These are phyloP conservation scores for Neurospora pannonica DNA, from an alignment of 495 filamentous ascomycete species.

Conservation along the genomic window DNA sequence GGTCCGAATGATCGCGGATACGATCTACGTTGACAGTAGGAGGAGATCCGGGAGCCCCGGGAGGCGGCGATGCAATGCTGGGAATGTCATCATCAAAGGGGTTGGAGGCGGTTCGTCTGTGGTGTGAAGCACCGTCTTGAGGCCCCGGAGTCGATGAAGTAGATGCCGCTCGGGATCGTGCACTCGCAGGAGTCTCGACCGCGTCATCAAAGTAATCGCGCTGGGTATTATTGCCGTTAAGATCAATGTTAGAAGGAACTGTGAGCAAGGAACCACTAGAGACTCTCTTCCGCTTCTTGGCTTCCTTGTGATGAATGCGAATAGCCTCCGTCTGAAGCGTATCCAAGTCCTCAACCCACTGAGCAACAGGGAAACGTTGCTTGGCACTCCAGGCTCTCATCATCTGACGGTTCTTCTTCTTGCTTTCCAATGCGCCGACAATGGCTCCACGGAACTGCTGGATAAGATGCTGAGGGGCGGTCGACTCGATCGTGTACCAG, in stretches of 20 bases:
- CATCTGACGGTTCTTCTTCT: constrained; percentile 46
- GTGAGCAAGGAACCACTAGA: constrained; percentile 8
- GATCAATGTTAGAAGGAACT: constrained; percentile 11
- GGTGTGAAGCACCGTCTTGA: constrained; percentile 3
- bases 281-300: constrained; percentile 3
- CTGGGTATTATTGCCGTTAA: neutral
- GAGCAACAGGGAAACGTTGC: constrained; percentile 64
- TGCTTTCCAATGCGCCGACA: constrained; percentile 51
- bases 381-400: constrained; percentile 70
- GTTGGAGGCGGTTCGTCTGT: constrained; percentile 7
- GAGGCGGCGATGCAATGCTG: neutral
- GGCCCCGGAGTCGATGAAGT: neutral
- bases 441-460: constrained; percentile 66
- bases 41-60: constrained; percentile 3
- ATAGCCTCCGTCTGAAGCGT: constrained; percentile 49
- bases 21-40: neutral
- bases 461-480: constrained; percentile 55
- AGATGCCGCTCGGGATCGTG: constrained; percentile 9
- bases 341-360: constrained; percentile 55
- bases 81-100: constrained; percentile 6
- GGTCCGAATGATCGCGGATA: neutral
- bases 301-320: constrained; percentile 16
- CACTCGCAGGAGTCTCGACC: constrained; percentile 3
- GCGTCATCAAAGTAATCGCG: constrained; percentile 10
- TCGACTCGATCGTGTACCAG: constrained; percentile 60